Evolutionary conservation across 306 rosid genomes (phyloP).

Genomic region (Malus orientalis): DNA sequence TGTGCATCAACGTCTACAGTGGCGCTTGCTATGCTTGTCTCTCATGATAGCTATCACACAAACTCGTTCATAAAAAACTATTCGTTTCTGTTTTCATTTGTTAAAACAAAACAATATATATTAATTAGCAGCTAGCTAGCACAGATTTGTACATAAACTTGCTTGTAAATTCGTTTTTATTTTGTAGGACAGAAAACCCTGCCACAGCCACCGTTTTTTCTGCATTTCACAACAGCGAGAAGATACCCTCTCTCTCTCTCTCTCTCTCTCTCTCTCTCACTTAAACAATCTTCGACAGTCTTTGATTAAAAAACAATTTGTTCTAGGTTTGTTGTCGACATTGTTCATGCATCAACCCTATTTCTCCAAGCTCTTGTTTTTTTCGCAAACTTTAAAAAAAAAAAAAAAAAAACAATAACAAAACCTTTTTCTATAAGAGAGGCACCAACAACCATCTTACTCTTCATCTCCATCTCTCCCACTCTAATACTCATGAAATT

Average conservation of each 20-base stretch:
- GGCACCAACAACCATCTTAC: neutral
- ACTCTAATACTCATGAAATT: neutral
- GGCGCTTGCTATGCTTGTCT: neutral
- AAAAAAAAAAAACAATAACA: neutral
- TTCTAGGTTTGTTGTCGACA: neutral
- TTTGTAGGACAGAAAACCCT: neutral
- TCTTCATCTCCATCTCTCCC: neutral
- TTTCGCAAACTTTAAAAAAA: neutral
- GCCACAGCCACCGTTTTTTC: neutral
- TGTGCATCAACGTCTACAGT: conserved; percentile 3
- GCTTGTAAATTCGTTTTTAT: neutral
- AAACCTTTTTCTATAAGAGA: neutral
- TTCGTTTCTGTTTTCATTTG: neutral
- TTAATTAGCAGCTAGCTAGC: neutral
- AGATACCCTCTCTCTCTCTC: neutral
- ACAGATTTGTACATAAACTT: conserved; percentile 2
- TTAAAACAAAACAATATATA: neutral
- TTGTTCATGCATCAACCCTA: neutral
- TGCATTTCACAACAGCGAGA: neutral
- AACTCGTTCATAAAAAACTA: too few relatives aligned
- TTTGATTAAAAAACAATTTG: neutral
- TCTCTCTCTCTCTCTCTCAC: neutral
- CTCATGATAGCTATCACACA: neutral
- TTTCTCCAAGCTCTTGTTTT: neutral
- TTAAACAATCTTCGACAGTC: neutral